Conservation (phyloP, 139 green algal genomes). For the Trebouxia sp. region DNA sequence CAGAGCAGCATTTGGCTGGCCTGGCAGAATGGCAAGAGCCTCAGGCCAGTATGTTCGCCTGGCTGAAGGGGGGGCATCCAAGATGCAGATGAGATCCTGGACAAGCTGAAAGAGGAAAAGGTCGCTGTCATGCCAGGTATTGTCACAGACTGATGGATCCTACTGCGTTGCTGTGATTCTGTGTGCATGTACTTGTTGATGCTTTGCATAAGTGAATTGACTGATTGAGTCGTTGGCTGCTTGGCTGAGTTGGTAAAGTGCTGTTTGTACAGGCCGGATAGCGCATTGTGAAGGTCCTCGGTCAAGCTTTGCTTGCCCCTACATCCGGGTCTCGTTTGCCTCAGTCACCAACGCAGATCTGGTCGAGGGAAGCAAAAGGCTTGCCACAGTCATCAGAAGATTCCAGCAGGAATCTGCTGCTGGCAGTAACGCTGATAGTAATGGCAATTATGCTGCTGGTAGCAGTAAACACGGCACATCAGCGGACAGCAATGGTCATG, state of each 20-base stretch:
- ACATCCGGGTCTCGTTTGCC: conserved; percentile 54
- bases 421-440: background rate
- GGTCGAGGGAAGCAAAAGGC: conserved; percentile 40
- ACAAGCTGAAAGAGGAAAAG: conserved; percentile 30
- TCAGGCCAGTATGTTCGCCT: conserved; percentile 54
- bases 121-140: conserved; percentile 46
- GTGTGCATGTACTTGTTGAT: no score
- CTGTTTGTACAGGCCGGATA: conserved; percentile 42
- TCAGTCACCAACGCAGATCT: conserved; percentile 34
- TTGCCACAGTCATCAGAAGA: conserved; percentile 33
- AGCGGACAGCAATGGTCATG: background rate
- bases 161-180: no score
- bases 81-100: conserved; percentile 39
- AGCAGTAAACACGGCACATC: background rate
- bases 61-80: conserved; percentile 34
- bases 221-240: no score
- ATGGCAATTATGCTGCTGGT: no score
- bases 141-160: background rate
- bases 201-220: no score
- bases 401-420: conserved; percentile 4
- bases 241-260: no score
- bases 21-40: conserved; percentile 48
- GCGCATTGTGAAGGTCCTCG: conserved; percentile 20
- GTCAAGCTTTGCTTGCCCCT: conserved; percentile 34
- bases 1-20: conserved; percentile 37